Evolutionary conservation across 192 early-diverging fungal genomes (phyloP).

Genomic region (Jimgerdemannia flammicorona): DNA sequence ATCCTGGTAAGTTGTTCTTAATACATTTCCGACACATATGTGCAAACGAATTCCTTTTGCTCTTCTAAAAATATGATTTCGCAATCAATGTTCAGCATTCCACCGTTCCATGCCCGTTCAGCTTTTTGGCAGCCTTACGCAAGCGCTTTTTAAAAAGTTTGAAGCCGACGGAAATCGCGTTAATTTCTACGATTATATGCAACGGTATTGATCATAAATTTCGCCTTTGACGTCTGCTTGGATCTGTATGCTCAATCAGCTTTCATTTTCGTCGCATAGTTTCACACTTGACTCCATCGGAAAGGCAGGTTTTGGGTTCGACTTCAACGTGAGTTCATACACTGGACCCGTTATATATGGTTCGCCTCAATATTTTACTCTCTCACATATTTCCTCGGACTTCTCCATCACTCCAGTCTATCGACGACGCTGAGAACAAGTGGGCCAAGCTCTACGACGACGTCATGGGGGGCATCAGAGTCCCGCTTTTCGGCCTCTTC

Average conservation of each 20-base stretch:
- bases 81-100: slow-evolving; percentile 20
- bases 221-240: too few relatives aligned
- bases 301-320: slow-evolving; percentile 25
- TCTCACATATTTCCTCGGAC: background rate
- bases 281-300: slow-evolving; percentile 29
- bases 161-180: background rate
- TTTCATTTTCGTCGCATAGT: background rate
- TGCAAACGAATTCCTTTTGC: background rate
- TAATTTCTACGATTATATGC: slow-evolving; percentile 12
- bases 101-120: slow-evolving; percentile 22
- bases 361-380: slow-evolving; percentile 2
- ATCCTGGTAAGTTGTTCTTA: slow-evolving; percentile 11
- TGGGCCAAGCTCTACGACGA: slow-evolving; percentile 20
- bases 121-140: slow-evolving; percentile 13
- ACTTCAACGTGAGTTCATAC: slow-evolving; percentile 14
- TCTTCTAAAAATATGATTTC: background rate
- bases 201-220: slow-evolving; percentile 3
- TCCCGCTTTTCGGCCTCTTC: slow-evolving; percentile 14
- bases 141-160: slow-evolving; percentile 14
- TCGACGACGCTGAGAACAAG: slow-evolving; percentile 4
- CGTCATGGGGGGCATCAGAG: slow-evolving; percentile 7
- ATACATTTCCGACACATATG: background rate
- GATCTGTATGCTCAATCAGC: background rate
- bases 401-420: slow-evolving; percentile 6
- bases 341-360: background rate